A percentile compares a stretch with the other conserved stretches of the same genome.
phyloP scores from a whole-genome alignment of 768 basidiomycete genomes.

The Mrakia blollopis region DNA sequence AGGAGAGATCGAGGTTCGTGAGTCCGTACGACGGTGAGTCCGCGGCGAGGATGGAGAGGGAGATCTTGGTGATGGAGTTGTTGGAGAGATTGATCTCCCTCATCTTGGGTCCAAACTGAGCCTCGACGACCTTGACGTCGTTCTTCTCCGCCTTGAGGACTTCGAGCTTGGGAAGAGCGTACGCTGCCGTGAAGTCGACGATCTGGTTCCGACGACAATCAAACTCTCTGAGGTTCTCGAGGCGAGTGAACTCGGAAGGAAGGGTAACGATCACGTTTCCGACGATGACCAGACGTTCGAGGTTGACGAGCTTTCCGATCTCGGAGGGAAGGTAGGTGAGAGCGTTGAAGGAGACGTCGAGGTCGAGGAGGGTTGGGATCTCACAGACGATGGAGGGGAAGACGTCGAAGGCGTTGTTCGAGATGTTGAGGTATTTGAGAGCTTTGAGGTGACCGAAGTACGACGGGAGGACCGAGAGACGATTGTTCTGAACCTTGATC shows the following conservation, averaged over 20 bases:
- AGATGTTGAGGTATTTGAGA: constrained; percentile 79
- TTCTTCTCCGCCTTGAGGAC: constrained; percentile 76
- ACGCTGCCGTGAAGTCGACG: constrained; percentile 64
- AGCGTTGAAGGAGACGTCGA: constrained; percentile 93
- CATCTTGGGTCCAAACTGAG: constrained; percentile 65
- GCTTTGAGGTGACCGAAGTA: constrained; percentile 69
- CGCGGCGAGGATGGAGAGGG: constrained; percentile 60
- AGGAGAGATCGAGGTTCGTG: constrained; percentile 74
- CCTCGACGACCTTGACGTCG: constrained; percentile 68
- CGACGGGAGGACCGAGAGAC: constrained; percentile 77
- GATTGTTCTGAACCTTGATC: constrained; percentile 82
- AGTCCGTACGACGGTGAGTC: constrained; percentile 56
- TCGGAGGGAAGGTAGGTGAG: constrained; percentile 74
- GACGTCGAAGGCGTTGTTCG: constrained; percentile 83
- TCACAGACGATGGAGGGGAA: constrained; percentile 72
- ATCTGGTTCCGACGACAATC: constrained; percentile 85
- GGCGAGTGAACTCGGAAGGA: constrained; percentile 56
- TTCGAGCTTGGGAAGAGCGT: constrained; percentile 64
- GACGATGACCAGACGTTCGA: constrained; percentile 73
- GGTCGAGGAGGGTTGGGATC: constrained; percentile 67
- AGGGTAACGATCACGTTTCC: constrained; percentile 74
- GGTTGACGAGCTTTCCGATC: constrained; percentile 61
- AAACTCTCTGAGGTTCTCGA: constrained; percentile 61
- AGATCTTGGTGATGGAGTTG: constrained; percentile 63
- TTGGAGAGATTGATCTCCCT: constrained; percentile 67